These are phyloP conservation scores for Cyclocybe cylindracea DNA, from an alignment of 768 basidiomycete species.

Conservation along the genomic window DNA sequence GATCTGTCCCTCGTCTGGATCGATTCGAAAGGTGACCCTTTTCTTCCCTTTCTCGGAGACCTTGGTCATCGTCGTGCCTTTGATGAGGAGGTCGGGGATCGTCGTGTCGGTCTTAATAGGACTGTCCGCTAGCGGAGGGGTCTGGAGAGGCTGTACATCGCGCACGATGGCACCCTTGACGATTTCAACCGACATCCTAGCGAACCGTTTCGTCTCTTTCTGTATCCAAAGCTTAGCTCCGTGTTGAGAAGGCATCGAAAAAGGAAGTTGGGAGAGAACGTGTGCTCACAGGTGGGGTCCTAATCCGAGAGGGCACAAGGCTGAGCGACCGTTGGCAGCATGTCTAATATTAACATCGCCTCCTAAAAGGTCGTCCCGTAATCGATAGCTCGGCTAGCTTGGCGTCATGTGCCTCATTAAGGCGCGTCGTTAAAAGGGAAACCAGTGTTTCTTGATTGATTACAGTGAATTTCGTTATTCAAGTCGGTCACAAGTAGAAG, in stretches of 20 bases:
- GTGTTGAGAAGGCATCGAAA: slow-evolving; percentile 24
- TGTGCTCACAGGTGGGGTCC: neutral
- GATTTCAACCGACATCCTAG: slow-evolving; percentile 26
- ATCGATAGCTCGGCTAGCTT: neutral
- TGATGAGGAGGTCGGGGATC: slow-evolving; percentile 52
- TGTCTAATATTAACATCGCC: neutral
- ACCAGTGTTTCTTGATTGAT: too few species aligned
- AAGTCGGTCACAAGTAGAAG: too few species aligned
- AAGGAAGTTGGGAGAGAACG: neutral
- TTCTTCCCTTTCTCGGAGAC: slow-evolving; percentile 76
- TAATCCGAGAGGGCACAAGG: neutral
- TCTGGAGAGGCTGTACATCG: slow-evolving; percentile 2
- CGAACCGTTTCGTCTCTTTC: slow-evolving; percentile 24
- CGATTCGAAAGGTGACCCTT: slow-evolving; percentile 64
- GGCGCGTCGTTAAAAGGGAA: neutral
- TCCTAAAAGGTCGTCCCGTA: neutral
- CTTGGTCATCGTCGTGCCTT: slow-evolving; percentile 77
- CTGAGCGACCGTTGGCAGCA: neutral
- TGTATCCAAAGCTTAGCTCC: slow-evolving; percentile 24
- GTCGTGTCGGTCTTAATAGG: slow-evolving; percentile 35
- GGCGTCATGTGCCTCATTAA: slow-evolving; percentile 8
- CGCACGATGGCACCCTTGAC: slow-evolving; percentile 18
- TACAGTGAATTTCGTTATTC: too few species aligned
- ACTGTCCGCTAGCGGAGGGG: slow-evolving; percentile 14
- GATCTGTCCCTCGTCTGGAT: slow-evolving; percentile 77